These are phyloP conservation scores for Spergularia bocconei DNA, from an alignment of 148 eudicot genomes.

Conservation along the genomic window DNA sequence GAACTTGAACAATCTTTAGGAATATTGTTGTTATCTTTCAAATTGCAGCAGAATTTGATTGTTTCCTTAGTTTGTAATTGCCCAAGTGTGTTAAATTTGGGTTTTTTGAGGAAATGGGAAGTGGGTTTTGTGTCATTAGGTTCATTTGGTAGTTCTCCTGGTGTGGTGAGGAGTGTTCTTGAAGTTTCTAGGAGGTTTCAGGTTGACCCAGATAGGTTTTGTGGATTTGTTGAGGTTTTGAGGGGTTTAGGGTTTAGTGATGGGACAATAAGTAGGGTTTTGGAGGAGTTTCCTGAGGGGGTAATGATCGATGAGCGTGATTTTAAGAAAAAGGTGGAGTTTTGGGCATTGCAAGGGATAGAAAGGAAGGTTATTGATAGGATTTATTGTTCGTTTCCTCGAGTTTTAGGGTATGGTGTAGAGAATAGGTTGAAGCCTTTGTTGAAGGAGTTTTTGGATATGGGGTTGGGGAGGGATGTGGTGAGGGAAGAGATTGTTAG, in stretches of 20 bases:
- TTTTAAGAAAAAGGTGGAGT: conserved; percentile 40
- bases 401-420: conserved; percentile 46
- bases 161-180: conserved; percentile 41
- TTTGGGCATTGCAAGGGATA: conserved; percentile 48
- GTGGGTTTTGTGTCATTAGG: conserved; percentile 33
- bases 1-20: conserved; percentile 52
- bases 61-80: conserved; percentile 46
- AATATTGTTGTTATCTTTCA: conserved; percentile 45
- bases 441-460: conserved; percentile 55
- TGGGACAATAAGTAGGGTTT: conserved; percentile 49
- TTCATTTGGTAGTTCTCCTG: conserved; percentile 17
- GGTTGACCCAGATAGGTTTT: conserved; percentile 43
- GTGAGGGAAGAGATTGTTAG: conserved; percentile 53
- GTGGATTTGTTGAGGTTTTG: conserved; percentile 38
- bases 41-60: conserved; percentile 42
- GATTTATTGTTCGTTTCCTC: conserved; percentile 41
- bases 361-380: conserved; percentile 33
- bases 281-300: conserved; percentile 54
- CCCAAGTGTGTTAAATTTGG: conserved; percentile 54
- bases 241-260: conserved; percentile 63
- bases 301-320: conserved; percentile 43
- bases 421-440: conserved; percentile 65
- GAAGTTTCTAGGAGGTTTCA: conserved; percentile 51
- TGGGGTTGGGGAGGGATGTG: conserved; percentile 46
- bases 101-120: conserved; percentile 71